phyloP scores from a whole-genome alignment of 2,329 filamentous ascomycete genomes.

The Beauveria scarabaeidicola region DNA sequence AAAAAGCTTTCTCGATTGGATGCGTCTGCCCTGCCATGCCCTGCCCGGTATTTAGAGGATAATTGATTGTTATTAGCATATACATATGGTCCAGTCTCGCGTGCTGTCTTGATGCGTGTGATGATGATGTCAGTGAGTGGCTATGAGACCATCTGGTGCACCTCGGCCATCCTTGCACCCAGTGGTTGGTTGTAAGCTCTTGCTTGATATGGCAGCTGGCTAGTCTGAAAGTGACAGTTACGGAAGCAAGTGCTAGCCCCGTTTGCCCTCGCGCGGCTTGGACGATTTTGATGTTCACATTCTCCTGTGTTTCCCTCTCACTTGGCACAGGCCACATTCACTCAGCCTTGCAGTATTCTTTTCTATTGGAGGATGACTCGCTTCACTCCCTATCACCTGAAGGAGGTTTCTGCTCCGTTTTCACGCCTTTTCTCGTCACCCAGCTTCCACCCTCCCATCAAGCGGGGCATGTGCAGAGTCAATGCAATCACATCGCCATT shows the following conservation, averaged over 20 bases:
- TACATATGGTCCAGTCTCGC: not conserved
- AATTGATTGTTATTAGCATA: not conserved
- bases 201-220: not conserved
- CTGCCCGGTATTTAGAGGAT: not conserved
- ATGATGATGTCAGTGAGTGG: not conserved
- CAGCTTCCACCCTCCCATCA: not conserved
- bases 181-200: not conserved
- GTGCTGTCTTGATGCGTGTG: not conserved
- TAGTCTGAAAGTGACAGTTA: not conserved
- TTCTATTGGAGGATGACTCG: not conserved
- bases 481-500: not conserved
- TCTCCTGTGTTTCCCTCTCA: slow-evolving; percentile 6
- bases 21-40: not conserved
- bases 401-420: not conserved
- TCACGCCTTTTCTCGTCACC: not conserved
- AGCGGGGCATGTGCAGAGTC: not conserved
- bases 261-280: not conserved
- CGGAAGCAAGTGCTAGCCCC: not conserved
- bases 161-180: not conserved
- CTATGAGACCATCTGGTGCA: not conserved
- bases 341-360: not conserved
- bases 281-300: slow-evolving; percentile 4
- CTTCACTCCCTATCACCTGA: not conserved
- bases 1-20: not conserved
- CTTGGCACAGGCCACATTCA: not conserved